A percentile compares a stretch with the other conserved stretches of the same genome.
Conservation (phyloP, 176 grass and related monocot genomes). For the Zea mays region Zm-B73-REFERENCE-NAM-5.0 NC_050096.1:84277001-84277500, state of each 20-base stretch:
- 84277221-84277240: background rate
- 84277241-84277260: background rate
- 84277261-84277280: constrained; percentile 34
- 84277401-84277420: too few relatives aligned
- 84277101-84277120: constrained; percentile 31
- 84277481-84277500: too few relatives aligned
- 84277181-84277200: background rate
- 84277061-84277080: background rate
- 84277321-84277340: constrained; percentile 9
- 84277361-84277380: too few relatives aligned
- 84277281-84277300: constrained; percentile 40
- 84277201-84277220: constrained; percentile 12
- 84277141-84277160: constrained; percentile 63
- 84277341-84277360: too few relatives aligned
- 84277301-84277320: constrained; percentile 18
- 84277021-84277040: background rate
- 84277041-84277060: background rate
- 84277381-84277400: too few relatives aligned
- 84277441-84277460: too few relatives aligned
- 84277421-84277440: too few relatives aligned
- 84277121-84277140: constrained; percentile 67
- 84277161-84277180: constrained; percentile 52
- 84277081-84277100: constrained; percentile 9
- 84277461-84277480: too few relatives aligned
- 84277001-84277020: background rate